Percentiles rank a stretch among this genome's conserved stretches.
Evolutionary conservation across 257 asterid species (phyloP).

Genomic region (Penstemon barbatus): DNA sequence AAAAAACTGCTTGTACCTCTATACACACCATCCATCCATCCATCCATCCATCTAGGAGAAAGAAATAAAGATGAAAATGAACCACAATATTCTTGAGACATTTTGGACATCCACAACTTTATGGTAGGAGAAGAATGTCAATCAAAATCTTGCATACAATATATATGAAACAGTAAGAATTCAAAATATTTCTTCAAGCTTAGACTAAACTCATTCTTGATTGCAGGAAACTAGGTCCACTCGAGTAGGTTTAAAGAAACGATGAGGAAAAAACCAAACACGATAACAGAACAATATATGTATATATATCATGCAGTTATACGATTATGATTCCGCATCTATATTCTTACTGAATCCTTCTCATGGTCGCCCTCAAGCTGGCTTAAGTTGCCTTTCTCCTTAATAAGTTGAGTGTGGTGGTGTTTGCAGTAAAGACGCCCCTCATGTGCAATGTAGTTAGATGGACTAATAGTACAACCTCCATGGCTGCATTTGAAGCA

Average conservation of each 20-base stretch:
- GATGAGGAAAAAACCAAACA: conserved; percentile 19
- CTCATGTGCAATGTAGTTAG: conserved; percentile 90
- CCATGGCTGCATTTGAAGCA: conserved; percentile 94
- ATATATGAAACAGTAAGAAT: neutral
- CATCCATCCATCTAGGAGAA: no score
- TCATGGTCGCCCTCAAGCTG: conserved; percentile 83
- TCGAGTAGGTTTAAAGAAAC: conserved; percentile 25
- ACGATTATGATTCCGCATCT: conserved; percentile 38
- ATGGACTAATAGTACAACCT: conserved; percentile 94
- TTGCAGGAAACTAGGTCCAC: conserved; percentile 21
- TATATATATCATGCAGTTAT: neutral
- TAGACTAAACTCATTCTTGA: conserved; percentile 27
- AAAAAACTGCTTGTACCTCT: no score
- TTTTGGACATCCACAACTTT: conserved; percentile 26
- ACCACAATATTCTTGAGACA: neutral
- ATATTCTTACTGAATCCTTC: conserved; percentile 34
- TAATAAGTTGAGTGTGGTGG: conserved; percentile 94
- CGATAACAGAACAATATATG: conserved; percentile 5
- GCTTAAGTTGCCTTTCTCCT: conserved; percentile 97
- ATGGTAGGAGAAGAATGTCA: conserved; percentile 29
- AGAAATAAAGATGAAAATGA: no score
- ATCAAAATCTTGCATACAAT: conserved; percentile 25
- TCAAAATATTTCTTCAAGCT: conserved; percentile 20
- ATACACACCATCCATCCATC: no score
- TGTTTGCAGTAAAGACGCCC: conserved; percentile 96